Evolutionary conservation across 1,139 yeast genomes (phyloP).

Genomic region (Taiozyma sp.): DNA sequence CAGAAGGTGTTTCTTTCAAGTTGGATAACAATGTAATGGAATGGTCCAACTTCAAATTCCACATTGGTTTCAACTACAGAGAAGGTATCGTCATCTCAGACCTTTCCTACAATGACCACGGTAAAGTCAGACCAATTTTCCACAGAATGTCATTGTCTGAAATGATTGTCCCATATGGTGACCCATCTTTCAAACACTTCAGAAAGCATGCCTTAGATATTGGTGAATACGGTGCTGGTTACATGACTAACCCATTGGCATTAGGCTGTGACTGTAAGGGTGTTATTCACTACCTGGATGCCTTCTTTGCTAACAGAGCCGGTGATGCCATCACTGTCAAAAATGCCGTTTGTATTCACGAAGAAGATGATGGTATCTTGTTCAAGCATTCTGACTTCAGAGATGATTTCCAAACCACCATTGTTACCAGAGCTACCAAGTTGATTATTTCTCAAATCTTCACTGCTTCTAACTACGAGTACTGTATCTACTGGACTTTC

Average conservation of each 20-base stretch:
- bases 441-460: slow-evolving; percentile 74
- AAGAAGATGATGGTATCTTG: slow-evolving; percentile 76
- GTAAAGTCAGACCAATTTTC: slow-evolving; percentile 65
- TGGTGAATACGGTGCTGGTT: slow-evolving; percentile 87
- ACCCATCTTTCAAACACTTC: slow-evolving; percentile 76
- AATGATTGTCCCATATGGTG: slow-evolving; percentile 84
- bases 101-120: slow-evolving; percentile 69
- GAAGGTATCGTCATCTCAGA: slow-evolving; percentile 81
- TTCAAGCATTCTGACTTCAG: slow-evolving; percentile 83
- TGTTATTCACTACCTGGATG: slow-evolving; percentile 76
- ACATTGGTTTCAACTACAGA: slow-evolving; percentile 79
- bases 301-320: slow-evolving; percentile 58
- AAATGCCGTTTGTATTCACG: slow-evolving; percentile 80
- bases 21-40: slow-evolving; percentile 64
- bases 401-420: slow-evolving; percentile 71
- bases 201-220: slow-evolving; percentile 84
- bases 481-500: slow-evolving; percentile 77
- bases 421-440: slow-evolving; percentile 71
- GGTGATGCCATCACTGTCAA: slow-evolving; percentile 70
- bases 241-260: slow-evolving; percentile 73
- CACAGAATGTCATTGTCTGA: slow-evolving; percentile 76
- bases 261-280: slow-evolving; percentile 86
- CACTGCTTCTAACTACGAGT: slow-evolving; percentile 84
- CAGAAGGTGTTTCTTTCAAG: slow-evolving; percentile 75
- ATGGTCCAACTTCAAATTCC: slow-evolving; percentile 76